phyloP scores from a whole-genome alignment of 2,329 filamentous ascomycete genomes.

The Arthrobotrys megalospora region DNA sequence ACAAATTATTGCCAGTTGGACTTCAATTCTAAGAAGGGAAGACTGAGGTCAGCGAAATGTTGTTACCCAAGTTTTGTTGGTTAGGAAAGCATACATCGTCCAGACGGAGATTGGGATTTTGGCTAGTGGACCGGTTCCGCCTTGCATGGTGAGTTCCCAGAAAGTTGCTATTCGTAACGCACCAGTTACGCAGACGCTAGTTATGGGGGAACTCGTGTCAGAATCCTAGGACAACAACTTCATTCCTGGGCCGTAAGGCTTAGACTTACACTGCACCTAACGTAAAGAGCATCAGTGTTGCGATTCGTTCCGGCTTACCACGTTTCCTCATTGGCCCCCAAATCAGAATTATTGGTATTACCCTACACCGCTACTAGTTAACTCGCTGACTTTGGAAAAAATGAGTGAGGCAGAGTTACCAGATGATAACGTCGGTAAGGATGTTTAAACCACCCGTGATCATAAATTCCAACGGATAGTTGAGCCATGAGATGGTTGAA shows the following conservation, averaged over 20 bases:
- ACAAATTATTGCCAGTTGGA: constrained; percentile 48
- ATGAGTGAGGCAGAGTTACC: constrained; percentile 10
- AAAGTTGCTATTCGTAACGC: constrained; percentile 47
- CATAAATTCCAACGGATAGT: constrained; percentile 53
- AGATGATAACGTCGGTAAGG: constrained; percentile 46
- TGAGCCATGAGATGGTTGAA: constrained; percentile 27
- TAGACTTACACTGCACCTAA: constrained; percentile 42
- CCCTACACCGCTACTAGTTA: constrained; percentile 3
- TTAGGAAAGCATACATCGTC: constrained; percentile 31
- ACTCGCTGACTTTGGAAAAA: background rate
- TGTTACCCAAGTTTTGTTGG: background rate
- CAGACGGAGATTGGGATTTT: constrained; percentile 52
- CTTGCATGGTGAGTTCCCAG: constrained; percentile 43
- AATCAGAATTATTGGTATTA: constrained; percentile 49
- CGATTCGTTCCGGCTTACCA: constrained; percentile 45
- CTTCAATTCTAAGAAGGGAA: constrained; percentile 24
- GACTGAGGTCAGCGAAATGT: background rate
- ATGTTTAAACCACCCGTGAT: constrained; percentile 47
- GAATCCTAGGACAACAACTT: background rate
- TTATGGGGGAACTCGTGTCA: background rate
- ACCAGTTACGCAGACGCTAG: constrained; percentile 44
- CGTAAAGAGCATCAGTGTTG: constrained; percentile 44
- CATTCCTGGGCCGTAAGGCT: too few relatives aligned
- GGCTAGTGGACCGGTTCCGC: constrained; percentile 36
- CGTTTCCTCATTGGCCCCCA: constrained; percentile 54